Conservation (phyloP, 495 filamentous ascomycete species). For the Talaromyces proteolyticus region DNA sequence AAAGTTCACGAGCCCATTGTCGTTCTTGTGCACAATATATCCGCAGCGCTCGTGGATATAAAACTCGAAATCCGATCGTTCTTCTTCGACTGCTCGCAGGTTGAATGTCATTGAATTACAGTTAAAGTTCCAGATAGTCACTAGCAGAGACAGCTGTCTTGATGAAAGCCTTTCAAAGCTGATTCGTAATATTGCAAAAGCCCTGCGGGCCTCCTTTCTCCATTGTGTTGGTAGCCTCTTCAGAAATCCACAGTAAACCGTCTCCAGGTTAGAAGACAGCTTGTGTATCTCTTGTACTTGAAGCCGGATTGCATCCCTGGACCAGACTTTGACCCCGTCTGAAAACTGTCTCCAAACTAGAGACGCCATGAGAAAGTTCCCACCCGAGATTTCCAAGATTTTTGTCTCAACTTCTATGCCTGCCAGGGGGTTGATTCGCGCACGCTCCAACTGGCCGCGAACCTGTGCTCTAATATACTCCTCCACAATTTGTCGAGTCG, state of each 20-base stretch:
- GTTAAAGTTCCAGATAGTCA: too few species aligned
- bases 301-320: too few species aligned
- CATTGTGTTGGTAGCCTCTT: too few species aligned
- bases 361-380: background rate
- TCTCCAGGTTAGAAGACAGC: too few species aligned
- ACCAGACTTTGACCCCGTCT: background rate
- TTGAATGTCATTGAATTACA: too few species aligned
- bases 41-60: background rate
- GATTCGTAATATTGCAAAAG: too few species aligned
- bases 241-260: too few species aligned
- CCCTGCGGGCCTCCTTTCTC: too few species aligned
- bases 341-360: background rate
- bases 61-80: background rate
- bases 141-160: too few species aligned
- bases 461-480: background rate
- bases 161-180: too few species aligned
- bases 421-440: background rate
- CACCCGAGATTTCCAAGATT: background rate
- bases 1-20: background rate
- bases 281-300: too few species aligned
- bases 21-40: background rate
- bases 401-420: background rate
- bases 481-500: background rate
- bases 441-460: background rate
- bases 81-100: background rate